Conservation (phyloP, 345 rosid species). For the Arabidopsis arenosa region DNA sequence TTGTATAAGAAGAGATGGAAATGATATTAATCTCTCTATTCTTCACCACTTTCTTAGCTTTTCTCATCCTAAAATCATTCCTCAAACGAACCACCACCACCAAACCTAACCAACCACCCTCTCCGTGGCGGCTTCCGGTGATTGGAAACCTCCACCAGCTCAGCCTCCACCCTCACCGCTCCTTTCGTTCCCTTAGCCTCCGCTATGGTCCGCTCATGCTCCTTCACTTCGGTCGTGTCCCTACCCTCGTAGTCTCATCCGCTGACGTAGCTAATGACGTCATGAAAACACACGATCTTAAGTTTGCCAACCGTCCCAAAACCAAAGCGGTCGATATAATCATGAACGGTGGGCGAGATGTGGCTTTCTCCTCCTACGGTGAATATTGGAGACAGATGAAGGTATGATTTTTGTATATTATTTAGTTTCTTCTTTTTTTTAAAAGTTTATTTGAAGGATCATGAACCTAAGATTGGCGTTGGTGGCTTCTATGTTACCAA, state of each 20-base stretch:
- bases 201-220: constrained; percentile 60
- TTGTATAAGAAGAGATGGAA: not conserved
- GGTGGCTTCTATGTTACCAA: too few relatives aligned
- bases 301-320: constrained; percentile 52
- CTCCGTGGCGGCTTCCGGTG: constrained; percentile 55
- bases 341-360: constrained; percentile 46
- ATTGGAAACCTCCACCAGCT: constrained; percentile 64
- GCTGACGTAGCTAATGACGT: constrained; percentile 50
- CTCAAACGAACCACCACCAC: not conserved
- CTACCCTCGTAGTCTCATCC: constrained; percentile 55
- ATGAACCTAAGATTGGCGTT: too few relatives aligned
- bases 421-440: not conserved
- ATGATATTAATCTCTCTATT: not conserved
- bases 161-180: constrained; percentile 52
- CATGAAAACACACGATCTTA: constrained; percentile 59
- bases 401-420: not conserved
- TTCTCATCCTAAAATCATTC: not conserved
- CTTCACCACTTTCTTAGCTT: not conserved
- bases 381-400: constrained; percentile 71
- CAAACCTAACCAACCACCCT: constrained; percentile 31
- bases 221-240: constrained; percentile 52
- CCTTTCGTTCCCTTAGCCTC: constrained; percentile 45
- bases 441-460: not conserved
- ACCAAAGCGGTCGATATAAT: constrained; percentile 30
- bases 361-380: constrained; percentile 54